Percentiles rank a stretch among this genome's conserved stretches.
Conservation (phyloP, 306 rosid genomes). For the Cotoneaster glaucophyllus region DNA sequence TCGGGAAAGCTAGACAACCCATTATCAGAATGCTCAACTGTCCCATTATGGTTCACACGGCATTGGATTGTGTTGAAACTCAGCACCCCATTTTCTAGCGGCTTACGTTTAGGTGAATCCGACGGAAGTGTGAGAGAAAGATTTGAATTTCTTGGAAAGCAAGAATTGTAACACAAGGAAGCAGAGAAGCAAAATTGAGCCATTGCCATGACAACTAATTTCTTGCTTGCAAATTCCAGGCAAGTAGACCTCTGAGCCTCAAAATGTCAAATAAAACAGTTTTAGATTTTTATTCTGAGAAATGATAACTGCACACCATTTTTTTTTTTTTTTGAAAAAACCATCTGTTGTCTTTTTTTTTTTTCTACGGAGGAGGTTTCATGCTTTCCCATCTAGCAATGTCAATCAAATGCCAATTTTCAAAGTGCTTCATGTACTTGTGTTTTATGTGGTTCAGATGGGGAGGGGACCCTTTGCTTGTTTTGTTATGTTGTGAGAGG, state of each 20-base stretch:
- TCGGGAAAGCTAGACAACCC: constrained; percentile 34
- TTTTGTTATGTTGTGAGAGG: constrained; percentile 13
- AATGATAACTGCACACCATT: background rate
- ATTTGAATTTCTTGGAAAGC: background rate
- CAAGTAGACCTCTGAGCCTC: background rate
- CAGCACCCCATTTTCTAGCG: background rate
- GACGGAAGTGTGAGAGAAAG: background rate
- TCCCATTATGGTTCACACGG: constrained; percentile 20
- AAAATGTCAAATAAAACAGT: background rate
- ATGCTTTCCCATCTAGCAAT: background rate
- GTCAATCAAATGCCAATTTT: background rate
- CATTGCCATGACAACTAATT: background rate
- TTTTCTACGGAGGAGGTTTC: background rate
- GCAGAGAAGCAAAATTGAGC: background rate
- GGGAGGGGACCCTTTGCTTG: constrained; percentile 4
- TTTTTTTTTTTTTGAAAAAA: background rate
- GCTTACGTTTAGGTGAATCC: background rate
- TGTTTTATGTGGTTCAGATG: constrained; percentile 11
- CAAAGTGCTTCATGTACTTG: background rate
- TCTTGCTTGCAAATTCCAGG: background rate
- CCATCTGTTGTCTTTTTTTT: background rate
- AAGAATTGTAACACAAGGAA: background rate
- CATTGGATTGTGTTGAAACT: constrained; percentile 21
- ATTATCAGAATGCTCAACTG: constrained; percentile 11
- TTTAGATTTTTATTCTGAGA: too few species aligned